Evolutionary conservation across 2,329 filamentous ascomycete genomes (phyloP).

Genomic region (Fusarium poae): DNA sequence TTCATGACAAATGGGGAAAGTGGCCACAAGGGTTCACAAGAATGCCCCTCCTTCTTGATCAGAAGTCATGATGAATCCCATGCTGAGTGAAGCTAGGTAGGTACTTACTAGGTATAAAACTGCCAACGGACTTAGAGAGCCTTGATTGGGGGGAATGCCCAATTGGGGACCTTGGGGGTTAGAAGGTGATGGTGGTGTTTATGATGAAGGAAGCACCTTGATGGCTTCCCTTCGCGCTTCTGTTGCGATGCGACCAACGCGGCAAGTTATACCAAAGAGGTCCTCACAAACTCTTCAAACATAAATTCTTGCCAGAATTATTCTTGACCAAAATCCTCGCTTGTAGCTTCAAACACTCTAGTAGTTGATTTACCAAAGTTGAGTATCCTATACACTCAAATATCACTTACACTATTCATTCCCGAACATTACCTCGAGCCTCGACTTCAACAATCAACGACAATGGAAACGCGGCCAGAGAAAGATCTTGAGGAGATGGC

Average conservation of each 20-base stretch:
- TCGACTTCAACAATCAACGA: constrained; percentile 2
- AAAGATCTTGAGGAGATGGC: constrained; percentile 53
- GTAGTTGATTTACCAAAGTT: not conserved
- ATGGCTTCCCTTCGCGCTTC: constrained; percentile 28
- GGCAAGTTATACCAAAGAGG: constrained; percentile 22
- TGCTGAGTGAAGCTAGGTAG: constrained; percentile 4
- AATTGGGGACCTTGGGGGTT: constrained; percentile 21
- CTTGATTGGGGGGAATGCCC: constrained; percentile 32
- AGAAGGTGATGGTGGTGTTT: not conserved
- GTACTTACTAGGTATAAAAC: no score
- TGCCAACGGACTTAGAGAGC: not conserved
- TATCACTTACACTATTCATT: constrained; percentile 5
- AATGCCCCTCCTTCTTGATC: constrained; percentile 29
- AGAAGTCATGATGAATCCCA: constrained; percentile 35
- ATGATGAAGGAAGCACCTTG: constrained; percentile 34
- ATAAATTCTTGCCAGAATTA: not conserved
- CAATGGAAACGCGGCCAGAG: constrained; percentile 47
- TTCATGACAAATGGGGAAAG: constrained; percentile 10
- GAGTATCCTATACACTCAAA: not conserved
- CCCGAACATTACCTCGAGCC: not conserved
- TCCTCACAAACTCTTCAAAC: constrained; percentile 9
- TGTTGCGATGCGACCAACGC: constrained; percentile 2
- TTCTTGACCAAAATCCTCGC: not conserved
- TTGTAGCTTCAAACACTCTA: not conserved
- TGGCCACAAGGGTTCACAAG: constrained; percentile 39